phyloP scores from a whole-genome alignment of 805 yeast species.

The Torulaspora microellipsoides region DNA sequence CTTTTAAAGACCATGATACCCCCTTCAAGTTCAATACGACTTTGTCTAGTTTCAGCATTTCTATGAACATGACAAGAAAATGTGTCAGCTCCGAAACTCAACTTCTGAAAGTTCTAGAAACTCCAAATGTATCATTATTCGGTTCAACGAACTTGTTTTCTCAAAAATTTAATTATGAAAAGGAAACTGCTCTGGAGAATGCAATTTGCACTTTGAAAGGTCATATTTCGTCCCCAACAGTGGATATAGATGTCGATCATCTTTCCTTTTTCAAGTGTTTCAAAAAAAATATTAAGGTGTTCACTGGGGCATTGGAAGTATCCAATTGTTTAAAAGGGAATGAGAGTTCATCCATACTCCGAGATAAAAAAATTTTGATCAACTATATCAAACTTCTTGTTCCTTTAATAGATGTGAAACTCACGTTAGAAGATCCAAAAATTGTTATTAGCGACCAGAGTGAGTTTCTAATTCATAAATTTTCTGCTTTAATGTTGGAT shows the following conservation, averaged over 20 bases:
- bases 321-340: constrained; percentile 7
- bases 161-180: constrained; percentile 31
- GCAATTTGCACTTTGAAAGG: constrained; percentile 38
- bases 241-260: constrained; percentile 43
- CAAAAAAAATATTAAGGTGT: constrained; percentile 26
- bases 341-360: constrained; percentile 8
- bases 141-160: constrained; percentile 40
- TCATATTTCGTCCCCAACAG: constrained; percentile 41
- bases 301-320: constrained; percentile 18
- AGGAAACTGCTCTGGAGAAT: constrained; percentile 20
- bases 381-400: constrained; percentile 26
- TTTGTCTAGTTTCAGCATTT: constrained; percentile 36
- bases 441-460: constrained; percentile 32
- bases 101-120: constrained; percentile 28
- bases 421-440: constrained; percentile 40
- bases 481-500: constrained; percentile 27
- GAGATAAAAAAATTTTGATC: constrained; percentile 10
- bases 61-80: constrained; percentile 25
- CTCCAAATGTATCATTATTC: constrained; percentile 38
- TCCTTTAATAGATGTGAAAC: constrained; percentile 35
- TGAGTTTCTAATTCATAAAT: constrained; percentile 29
- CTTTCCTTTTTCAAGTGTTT: constrained; percentile 36
- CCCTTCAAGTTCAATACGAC: constrained; percentile 40
- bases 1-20: constrained; percentile 38
- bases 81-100: constrained; percentile 7